Conservation (phyloP, 148 eudicot genomes). For the Vaccinium vitisidaea region DNA sequence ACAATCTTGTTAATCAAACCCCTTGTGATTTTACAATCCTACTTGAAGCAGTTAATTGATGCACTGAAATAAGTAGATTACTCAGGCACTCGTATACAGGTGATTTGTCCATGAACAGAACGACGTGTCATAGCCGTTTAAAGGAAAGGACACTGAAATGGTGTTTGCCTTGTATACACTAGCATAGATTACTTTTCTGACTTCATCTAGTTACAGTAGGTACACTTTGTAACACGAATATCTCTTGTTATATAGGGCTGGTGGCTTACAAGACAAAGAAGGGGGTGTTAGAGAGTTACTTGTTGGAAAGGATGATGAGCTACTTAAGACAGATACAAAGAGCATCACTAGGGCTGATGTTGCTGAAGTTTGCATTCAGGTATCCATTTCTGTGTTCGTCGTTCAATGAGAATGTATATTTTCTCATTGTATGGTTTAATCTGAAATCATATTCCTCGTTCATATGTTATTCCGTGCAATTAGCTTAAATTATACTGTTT, state of each 20-base stretch:
- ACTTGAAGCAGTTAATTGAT: too few species aligned
- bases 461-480: neutral
- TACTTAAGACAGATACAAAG: constrained; percentile 75
- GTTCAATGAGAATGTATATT: neutral
- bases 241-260: constrained; percentile 54
- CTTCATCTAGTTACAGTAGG: neutral
- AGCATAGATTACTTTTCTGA: neutral
- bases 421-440: neutral
- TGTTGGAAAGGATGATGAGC: constrained; percentile 95
- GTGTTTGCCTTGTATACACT: neutral
- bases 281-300: constrained; percentile 81
- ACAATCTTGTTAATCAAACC: too few species aligned
- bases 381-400: constrained; percentile 6
- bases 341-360: constrained; percentile 82
- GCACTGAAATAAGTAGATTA: neutral
- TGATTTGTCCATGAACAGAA: neutral
- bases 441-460: neutral
- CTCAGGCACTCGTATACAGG: neutral
- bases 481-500: neutral
- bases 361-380: constrained; percentile 99
- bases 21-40: too few species aligned
- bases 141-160: neutral
- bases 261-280: constrained; percentile 91
- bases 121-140: neutral
- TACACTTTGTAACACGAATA: neutral